Conservation (phyloP, 2,329 filamentous ascomycete species). For the Penicillium sp. region DNA sequence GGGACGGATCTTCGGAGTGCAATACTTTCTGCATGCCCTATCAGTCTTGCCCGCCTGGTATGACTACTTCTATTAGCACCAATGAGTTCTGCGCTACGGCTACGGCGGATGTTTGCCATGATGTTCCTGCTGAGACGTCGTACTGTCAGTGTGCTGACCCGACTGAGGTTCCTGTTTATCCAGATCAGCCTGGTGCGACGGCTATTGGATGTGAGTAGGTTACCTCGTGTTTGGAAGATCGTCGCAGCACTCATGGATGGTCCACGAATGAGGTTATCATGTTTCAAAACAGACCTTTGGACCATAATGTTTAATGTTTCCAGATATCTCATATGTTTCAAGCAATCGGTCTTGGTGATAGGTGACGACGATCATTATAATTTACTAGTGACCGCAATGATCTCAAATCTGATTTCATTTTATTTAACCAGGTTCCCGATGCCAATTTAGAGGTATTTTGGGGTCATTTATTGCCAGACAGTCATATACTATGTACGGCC, state of each 20-base stretch:
- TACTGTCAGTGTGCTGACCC: slow-evolving; percentile 19
- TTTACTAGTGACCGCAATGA: too few relatives aligned
- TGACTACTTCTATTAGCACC: slow-evolving; percentile 21
- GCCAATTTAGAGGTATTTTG: too few relatives aligned
- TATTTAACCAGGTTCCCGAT: too few relatives aligned
- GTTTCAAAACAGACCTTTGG: background rate
- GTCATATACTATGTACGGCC: background rate
- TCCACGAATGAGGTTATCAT: background rate
- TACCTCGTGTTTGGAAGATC: background rate
- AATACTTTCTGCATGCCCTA: slow-evolving; percentile 28
- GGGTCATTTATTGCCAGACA: background rate
- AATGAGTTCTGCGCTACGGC: slow-evolving; percentile 23
- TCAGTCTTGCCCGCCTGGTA: slow-evolving; percentile 23
- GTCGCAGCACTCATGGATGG: background rate
- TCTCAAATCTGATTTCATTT: too few relatives aligned
- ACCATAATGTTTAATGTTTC: too few relatives aligned
- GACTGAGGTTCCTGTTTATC: slow-evolving; percentile 21
- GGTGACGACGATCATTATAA: too few relatives aligned
- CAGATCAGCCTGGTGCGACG: slow-evolving; percentile 13
- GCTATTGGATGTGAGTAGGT: slow-evolving; percentile 21
- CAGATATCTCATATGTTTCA: too few relatives aligned
- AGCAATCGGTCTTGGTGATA: too few relatives aligned
- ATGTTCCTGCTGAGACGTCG: slow-evolving; percentile 9
- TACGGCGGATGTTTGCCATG: slow-evolving; percentile 7
- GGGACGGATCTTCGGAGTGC: slow-evolving; percentile 2